These are phyloP conservation scores for Cyclostephanos tholiformis DNA, from an alignment of 108 stramenopile genomes.

Conservation along the genomic window DNA sequence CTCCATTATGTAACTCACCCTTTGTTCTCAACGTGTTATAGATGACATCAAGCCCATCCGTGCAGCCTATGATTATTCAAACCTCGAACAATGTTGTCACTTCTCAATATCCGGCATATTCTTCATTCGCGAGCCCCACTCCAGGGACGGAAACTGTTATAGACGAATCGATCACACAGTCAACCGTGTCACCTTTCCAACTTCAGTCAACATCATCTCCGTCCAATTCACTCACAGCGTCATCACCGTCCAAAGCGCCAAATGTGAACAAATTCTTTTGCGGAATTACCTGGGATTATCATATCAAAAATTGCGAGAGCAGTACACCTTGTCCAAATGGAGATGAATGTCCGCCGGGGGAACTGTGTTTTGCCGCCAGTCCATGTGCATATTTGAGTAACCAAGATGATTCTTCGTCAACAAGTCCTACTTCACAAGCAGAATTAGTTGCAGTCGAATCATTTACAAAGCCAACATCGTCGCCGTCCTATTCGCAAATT, in stretches of 20 bases:
- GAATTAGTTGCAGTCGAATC: too few relatives aligned
- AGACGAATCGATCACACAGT: background rate
- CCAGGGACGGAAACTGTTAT: too few relatives aligned
- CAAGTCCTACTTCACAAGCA: background rate
- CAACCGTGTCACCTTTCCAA: background rate
- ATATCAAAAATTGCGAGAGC: constrained; percentile 25
- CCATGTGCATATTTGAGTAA: constrained; percentile 18
- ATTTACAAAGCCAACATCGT: background rate
- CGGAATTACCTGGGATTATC: constrained; percentile 27
- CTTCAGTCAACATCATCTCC: constrained; percentile 2
- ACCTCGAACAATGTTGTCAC: background rate
- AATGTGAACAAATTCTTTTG: constrained; percentile 26
- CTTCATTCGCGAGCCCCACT: background rate
- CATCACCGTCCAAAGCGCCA: constrained; percentile 13
- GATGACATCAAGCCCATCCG: constrained; percentile 2
- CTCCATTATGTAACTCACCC: background rate
- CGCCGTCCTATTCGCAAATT: background rate
- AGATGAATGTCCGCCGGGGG: constrained; percentile 29
- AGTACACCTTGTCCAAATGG: constrained; percentile 27
- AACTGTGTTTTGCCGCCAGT: constrained; percentile 25
- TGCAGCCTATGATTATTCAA: background rate
- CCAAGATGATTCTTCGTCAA: background rate
- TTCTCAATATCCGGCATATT: background rate
- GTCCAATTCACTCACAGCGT: background rate
- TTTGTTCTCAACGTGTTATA: background rate